phyloP scores from a whole-genome alignment of 768 basidiomycete species.

The Rhizopogon salebrosus region DNA sequence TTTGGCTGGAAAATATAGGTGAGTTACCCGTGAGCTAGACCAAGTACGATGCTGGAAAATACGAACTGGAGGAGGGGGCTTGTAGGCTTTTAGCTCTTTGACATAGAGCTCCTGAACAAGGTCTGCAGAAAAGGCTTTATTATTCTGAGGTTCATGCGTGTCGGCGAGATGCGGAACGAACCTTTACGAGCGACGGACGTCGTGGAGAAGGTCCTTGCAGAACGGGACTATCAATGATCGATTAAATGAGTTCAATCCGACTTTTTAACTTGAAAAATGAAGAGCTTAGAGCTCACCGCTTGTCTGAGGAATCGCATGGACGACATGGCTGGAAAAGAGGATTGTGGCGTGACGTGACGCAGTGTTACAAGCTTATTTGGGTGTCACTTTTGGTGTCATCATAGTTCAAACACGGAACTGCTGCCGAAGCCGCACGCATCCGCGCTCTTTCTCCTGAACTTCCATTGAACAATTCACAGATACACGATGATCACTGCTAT shows the following conservation, averaged over 20 bases:
- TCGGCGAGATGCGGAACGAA: conserved; percentile 30
- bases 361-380: conserved; percentile 21
- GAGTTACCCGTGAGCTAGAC: background rate
- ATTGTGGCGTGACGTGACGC: conserved; percentile 43
- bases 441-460: background rate
- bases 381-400: conserved; percentile 15
- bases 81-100: conserved; percentile 86
- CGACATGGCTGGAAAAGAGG: conserved; percentile 56
- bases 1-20: conserved; percentile 52
- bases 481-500: conserved; percentile 19
- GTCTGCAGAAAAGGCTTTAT: conserved; percentile 43
- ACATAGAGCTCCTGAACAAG: conserved; percentile 91
- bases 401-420: too few species aligned
- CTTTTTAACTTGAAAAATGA: conserved; percentile 1
- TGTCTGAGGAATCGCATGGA: conserved; percentile 52
- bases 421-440: too few species aligned
- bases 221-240: conserved; percentile 38
- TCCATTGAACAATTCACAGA: conserved; percentile 1
- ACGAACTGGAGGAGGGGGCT: conserved; percentile 67
- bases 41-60: background rate
- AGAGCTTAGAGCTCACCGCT: conserved; percentile 26
- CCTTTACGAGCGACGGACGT: conserved; percentile 61
- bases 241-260: conserved; percentile 8
- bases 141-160: background rate
- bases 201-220: conserved; percentile 56